A percentile compares a stretch with the other conserved stretches of the same genome.
Evolutionary conservation across 2,329 filamentous ascomycete genomes (phyloP).

Genomic region (Penicillium rolfsii): DNA sequence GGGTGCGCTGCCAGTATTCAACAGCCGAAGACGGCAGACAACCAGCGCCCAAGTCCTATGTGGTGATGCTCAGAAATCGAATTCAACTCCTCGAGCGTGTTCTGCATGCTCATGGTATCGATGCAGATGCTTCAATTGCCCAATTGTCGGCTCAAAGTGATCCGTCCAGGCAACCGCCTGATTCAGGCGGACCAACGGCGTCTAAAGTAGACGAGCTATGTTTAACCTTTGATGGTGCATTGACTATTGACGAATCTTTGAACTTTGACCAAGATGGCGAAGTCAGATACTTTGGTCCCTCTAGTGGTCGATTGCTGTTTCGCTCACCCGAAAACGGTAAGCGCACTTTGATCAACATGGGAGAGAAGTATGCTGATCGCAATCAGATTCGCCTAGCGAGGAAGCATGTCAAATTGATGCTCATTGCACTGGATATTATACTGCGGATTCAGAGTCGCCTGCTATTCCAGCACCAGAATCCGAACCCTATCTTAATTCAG

Average conservation of each 20-base stretch:
- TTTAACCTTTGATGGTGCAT: slow-evolving; percentile 35
- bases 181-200: neutral
- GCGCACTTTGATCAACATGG: neutral
- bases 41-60: slow-evolving; percentile 43
- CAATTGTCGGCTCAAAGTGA: slow-evolving; percentile 12
- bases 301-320: slow-evolving; percentile 43
- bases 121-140: slow-evolving; percentile 32
- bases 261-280: slow-evolving; percentile 44
- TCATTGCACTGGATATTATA: neutral
- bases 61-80: slow-evolving; percentile 38
- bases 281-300: slow-evolving; percentile 42
- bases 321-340: slow-evolving; percentile 21
- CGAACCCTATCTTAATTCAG: neutral
- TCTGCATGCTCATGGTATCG: slow-evolving; percentile 35
- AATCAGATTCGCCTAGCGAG: slow-evolving; percentile 15
- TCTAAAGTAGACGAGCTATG: slow-evolving; percentile 27
- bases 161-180: slow-evolving; percentile 3
- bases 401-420: slow-evolving; percentile 13
- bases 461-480: neutral
- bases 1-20: slow-evolving; percentile 36
- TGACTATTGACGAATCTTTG: slow-evolving; percentile 42
- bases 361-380: slow-evolving; percentile 4
- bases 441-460: neutral
- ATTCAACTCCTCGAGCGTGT: slow-evolving; percentile 39
- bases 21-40: slow-evolving; percentile 40